A percentile compares a stretch with the other conserved stretches of the same genome.
phyloP scores from a whole-genome alignment of 768 basidiomycete species.

The Sarcomyxa edulis region DNA sequence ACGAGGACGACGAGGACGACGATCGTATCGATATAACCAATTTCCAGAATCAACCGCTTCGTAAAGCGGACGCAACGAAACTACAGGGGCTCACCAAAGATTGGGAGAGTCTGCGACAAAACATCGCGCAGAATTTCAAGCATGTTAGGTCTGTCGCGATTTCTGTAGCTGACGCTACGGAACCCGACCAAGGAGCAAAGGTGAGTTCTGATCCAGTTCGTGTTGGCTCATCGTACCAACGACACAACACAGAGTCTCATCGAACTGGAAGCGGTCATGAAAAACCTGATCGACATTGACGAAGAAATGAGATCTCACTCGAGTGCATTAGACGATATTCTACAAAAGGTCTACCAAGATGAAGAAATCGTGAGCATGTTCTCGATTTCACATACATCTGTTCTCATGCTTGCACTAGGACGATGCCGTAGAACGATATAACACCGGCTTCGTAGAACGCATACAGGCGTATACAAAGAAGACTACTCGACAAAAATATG shows the following conservation, averaged over 20 bases:
- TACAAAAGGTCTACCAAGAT: constrained; percentile 50
- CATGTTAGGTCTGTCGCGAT: constrained; percentile 49
- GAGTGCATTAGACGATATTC: constrained; percentile 44
- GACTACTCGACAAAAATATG: constrained; percentile 79
- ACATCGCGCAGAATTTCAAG: constrained; percentile 34
- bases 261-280: constrained; percentile 65
- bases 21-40: constrained; percentile 54
- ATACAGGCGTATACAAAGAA: constrained; percentile 46
- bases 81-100: constrained; percentile 55
- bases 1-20: constrained; percentile 40
- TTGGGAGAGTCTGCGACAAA: constrained; percentile 53
- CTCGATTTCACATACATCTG: not conserved
- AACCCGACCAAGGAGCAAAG: constrained; percentile 45
- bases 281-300: constrained; percentile 60
- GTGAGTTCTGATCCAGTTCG: constrained; percentile 28
- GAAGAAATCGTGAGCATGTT: constrained; percentile 50
- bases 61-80: constrained; percentile 43
- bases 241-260: constrained; percentile 37
- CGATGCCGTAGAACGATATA: constrained; percentile 46
- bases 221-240: not conserved
- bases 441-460: constrained; percentile 33
- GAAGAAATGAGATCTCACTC: constrained; percentile 56
- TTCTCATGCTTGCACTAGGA: constrained; percentile 34
- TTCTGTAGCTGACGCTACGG: constrained; percentile 58
- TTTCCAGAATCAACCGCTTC: constrained; percentile 65